Conservation (phyloP, 148 eudicot species). For the Spergularia marina region DNA sequence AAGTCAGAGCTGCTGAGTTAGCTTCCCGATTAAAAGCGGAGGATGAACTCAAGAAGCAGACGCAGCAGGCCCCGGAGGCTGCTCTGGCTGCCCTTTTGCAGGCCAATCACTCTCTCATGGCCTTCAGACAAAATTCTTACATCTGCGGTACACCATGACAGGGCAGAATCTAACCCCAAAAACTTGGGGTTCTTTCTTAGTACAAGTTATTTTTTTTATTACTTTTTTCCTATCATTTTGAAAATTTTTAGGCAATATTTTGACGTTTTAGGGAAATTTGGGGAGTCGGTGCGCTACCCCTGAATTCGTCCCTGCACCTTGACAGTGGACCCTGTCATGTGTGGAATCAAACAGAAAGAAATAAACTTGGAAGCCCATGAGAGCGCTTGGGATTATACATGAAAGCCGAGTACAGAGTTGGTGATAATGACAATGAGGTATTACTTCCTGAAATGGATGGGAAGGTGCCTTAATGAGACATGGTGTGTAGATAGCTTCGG, state of each 20-base stretch:
- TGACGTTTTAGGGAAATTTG: too few species aligned
- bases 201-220: too few species aligned
- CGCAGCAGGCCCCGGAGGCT: slow-evolving; percentile 57
- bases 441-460: slow-evolving; percentile 32
- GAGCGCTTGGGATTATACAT: slow-evolving; percentile 61
- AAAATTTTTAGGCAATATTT: too few species aligned
- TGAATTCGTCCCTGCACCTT: too few species aligned
- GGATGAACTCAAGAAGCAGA: slow-evolving; percentile 41
- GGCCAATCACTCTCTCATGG: slow-evolving; percentile 38
- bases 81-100: slow-evolving; percentile 54
- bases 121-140: slow-evolving; percentile 5
- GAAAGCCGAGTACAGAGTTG: slow-evolving; percentile 46
- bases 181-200: too few species aligned
- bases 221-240: too few species aligned
- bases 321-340: slow-evolving; percentile 10
- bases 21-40: slow-evolving; percentile 36
- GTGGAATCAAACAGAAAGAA: slow-evolving; percentile 11
- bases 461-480: slow-evolving; percentile 29
- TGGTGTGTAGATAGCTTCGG: background rate
- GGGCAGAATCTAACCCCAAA: too few species aligned
- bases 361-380: slow-evolving; percentile 36
- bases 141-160: slow-evolving; percentile 6
- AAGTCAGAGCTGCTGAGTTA: slow-evolving; percentile 49
- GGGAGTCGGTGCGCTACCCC: too few species aligned
- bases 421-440: slow-evolving; percentile 39